Base-by-base conservation (phyloP, 805 yeast genomes). In the Soucietia sequanensis region DNA sequence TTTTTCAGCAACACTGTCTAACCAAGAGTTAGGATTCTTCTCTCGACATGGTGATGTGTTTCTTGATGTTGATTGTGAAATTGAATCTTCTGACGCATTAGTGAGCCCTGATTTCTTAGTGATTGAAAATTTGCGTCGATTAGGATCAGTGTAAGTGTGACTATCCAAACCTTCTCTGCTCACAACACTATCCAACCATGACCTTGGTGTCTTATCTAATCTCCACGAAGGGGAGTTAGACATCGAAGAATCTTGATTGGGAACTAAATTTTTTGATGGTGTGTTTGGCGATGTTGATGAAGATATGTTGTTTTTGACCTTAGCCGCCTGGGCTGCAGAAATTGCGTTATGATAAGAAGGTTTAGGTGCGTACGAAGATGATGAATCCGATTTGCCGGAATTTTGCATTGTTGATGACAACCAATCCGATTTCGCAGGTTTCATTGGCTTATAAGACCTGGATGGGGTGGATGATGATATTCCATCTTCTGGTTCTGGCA, bases 381-480 rank as follows among this genome's bases (percentile, higher is more conserved):
- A 27, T 10, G 38, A 23, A 19, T n/a, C 7, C 8, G 31, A 19
- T 7, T n/a, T 12, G 15, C n/a, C n/a, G 5, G 31, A 4, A 11
- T 29, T 29, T 19, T 16, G 23, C 6, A 29, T 6, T 12, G 35
- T 27, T 15, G 42, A 27, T 20, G 35, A 37, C 8, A 43, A 24
- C 44, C 41, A 30, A 9, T 34, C 34, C 3, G 47, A 40, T 31
- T 45, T 48, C 10, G 33, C 23, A 13, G 51, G 49, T 33, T 39
- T 39, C 7, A 23, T n/a, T 3, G 49, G 47, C 20, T 36, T 25
- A 8, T 8, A n/a, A 20, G 37, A 16, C 14, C 24, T 15, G 3
- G 26, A 19, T 18, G 13, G 23, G 13, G 21, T n/a, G 10, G 23
- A 21, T 21, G 23, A 10, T 21, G 7, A 7, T 21, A 7, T 21